Conservation (phyloP, 805 yeast species). For the Saccharomycopsis lassenensis region DNA sequence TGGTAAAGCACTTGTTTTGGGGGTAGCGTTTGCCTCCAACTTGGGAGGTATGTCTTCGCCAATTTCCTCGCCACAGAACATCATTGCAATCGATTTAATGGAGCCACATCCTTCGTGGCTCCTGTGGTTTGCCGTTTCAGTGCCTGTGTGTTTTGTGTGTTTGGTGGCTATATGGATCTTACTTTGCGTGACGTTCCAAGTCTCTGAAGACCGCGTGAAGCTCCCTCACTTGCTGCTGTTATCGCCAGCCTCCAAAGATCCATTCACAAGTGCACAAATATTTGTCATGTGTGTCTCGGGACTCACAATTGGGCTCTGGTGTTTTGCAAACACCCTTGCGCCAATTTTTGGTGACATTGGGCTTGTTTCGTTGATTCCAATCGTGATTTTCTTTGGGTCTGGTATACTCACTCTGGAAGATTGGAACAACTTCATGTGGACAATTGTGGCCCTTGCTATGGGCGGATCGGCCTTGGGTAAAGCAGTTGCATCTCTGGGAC, state of each 20-base stretch:
- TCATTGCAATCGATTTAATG: conserved; percentile 84
- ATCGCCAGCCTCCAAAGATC: conserved; percentile 48
- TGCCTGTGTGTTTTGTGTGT: conserved; percentile 63
- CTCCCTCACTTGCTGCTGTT: too few relatives aligned
- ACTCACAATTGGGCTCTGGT: conserved; percentile 78
- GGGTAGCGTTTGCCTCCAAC: conserved; percentile 87
- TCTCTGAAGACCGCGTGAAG: too few relatives aligned
- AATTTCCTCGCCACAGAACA: conserved; percentile 93
- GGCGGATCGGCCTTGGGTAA: conserved; percentile 95
- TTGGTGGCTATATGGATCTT: conserved; percentile 63
- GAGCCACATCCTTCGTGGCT: conserved; percentile 70
- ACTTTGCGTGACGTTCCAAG: conserved; percentile 52
- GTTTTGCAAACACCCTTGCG: conserved; percentile 67
- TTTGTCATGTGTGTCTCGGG: conserved; percentile 60
- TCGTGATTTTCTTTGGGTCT: conserved; percentile 85
- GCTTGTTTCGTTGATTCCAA: conserved; percentile 82
- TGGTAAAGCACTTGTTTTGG: conserved; percentile 75
- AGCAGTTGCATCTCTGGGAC: conserved; percentile 87
- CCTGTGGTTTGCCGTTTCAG: conserved; percentile 80
- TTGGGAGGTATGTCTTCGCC: conserved; percentile 98
- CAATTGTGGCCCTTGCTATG: conserved; percentile 91
- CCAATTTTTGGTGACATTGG: conserved; percentile 90
- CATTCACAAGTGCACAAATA: conserved; percentile 63
- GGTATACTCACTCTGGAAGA: conserved; percentile 83
- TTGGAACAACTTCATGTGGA: conserved; percentile 94